Base-by-base conservation (phyloP, 768 basidiomycete species). In the Kwoniella bestiolae region DNA sequence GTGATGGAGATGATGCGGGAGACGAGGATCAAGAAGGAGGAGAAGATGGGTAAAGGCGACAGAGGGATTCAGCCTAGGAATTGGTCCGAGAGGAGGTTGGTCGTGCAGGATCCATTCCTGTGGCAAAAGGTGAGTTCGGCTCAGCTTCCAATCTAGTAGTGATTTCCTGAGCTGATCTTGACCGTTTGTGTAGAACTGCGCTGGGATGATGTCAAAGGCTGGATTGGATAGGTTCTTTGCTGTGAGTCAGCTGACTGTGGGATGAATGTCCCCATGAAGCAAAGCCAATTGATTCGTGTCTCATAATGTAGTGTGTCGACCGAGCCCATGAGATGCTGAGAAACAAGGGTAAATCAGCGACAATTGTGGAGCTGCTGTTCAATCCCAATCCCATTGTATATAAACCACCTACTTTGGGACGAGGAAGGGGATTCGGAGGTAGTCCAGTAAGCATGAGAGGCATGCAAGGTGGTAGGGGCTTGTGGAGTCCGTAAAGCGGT, bases 21-120 rank as follows among this genome's bases (percentile, higher is more conserved):
- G 47, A 34, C 38, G 56, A 51, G 35, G 47, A 66, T 62, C 35
- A 50, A 45, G 55, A 34, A 28, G 3, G 56, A 41, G 32, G 58
- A 29, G 29, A 61, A 68, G 52, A 73, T 74, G 71, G 71, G 67
- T 18, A 69, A 70, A 35, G 70, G 68, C 12, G 62, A 69, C 55
- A 44, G 51, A 31, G 66, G 66, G 6, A 67, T 72, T 16, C 79
- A 80, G 52, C 79, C 79, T 16, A 57, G 62, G 21, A 72, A 67
- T 52, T 80, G 79, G 79, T 47, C 46, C 3, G 66, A 69, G 51
- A 63, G 70, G 41, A 47, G 53, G 52, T 44, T 80, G 47, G 69
- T 80, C 16, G 75, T 80, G 5, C 79, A 80, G 56, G 79, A 80
- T 64, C 77, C 78, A 18, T 80, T 80, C 66, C 59, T 80, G 32